phyloP scores from a whole-genome alignment of 495 filamentous ascomycete genomes.

The Penicillium samsonianum region DNA sequence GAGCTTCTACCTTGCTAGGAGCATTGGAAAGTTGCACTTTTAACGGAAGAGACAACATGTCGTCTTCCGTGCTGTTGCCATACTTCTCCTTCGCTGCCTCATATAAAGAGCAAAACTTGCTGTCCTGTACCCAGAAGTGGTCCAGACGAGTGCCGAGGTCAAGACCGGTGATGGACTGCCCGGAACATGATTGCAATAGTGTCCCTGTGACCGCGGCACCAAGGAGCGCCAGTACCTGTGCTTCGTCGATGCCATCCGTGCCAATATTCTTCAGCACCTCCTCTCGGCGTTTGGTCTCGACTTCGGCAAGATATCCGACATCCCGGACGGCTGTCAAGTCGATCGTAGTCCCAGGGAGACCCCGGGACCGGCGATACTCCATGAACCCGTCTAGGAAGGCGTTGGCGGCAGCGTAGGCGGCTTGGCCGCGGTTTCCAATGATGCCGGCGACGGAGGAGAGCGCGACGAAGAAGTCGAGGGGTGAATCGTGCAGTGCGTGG shows the following conservation, averaged over 20 bases:
- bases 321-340: slow-evolving; percentile 31
- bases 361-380: slow-evolving; percentile 29
- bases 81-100: slow-evolving; percentile 23
- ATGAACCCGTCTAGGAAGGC: slow-evolving; percentile 55
- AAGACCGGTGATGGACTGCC: slow-evolving; percentile 30
- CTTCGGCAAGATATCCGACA: slow-evolving; percentile 30
- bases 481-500: slow-evolving; percentile 28
- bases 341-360: slow-evolving; percentile 30
- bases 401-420: slow-evolving; percentile 65
- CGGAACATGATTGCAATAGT: slow-evolving; percentile 19
- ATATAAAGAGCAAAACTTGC: slow-evolving; percentile 24
- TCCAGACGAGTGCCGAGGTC: slow-evolving; percentile 19
- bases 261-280: slow-evolving; percentile 33
- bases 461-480: slow-evolving; percentile 67
- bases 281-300: slow-evolving; percentile 21
- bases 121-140: slow-evolving; percentile 31
- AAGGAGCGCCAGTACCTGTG: slow-evolving; percentile 26
- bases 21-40: too few species aligned
- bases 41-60: slow-evolving; percentile 18
- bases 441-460: slow-evolving; percentile 62
- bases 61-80: slow-evolving; percentile 15
- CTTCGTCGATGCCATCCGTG: slow-evolving; percentile 27
- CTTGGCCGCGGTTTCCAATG: slow-evolving; percentile 61
- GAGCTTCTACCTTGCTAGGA: too few species aligned
- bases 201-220: slow-evolving; percentile 24